Percentiles rank a stretch among this genome's conserved stretches.
These are phyloP conservation scores for Rubia tinctorum DNA, from an alignment of 305 asterid species.

Conservation along the genomic window DNA sequence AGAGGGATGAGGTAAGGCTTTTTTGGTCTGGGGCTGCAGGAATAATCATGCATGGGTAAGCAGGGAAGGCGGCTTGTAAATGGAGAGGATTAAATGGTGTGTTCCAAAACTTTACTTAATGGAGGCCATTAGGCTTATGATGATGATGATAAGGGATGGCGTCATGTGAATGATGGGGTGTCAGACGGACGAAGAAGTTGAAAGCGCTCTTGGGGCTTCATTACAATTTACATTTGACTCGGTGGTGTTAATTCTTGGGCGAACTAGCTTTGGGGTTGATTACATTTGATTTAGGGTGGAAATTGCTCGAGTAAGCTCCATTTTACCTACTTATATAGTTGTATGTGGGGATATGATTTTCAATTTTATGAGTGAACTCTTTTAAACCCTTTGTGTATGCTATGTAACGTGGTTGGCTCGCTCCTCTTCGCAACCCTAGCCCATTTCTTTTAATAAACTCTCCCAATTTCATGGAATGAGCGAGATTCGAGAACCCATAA, in stretches of 20 bases:
- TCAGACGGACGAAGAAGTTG: slow-evolving; percentile 4
- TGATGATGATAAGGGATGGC: slow-evolving; percentile 45
- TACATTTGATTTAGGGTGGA: background rate
- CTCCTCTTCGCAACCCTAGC: no score
- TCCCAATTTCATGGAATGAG: no score
- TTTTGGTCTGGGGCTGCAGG: slow-evolving; percentile 29
- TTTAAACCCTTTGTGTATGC: no score
- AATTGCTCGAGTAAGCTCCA: no score
- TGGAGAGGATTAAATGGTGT: slow-evolving; percentile 35
- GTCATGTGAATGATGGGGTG: slow-evolving; percentile 60
- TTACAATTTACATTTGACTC: no score
- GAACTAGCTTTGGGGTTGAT: background rate
- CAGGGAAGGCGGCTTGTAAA: slow-evolving; percentile 50
- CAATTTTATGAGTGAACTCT: no score
- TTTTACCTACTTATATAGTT: no score
- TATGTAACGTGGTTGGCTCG: no score
- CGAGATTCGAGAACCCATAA: no score
- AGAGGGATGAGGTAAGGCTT: background rate
- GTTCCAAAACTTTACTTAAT: slow-evolving; percentile 32
- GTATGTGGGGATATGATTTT: no score
- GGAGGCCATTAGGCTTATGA: slow-evolving; percentile 15
- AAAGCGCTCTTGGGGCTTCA: background rate
- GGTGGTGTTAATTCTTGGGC: no score
- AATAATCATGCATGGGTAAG: slow-evolving; percentile 72
- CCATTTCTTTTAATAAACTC: no score